Percentiles rank a stretch among this genome's conserved stretches.
Conservation (phyloP, 2,329 filamentous ascomycete species). For the Annulohypoxylon truncatum region DNA sequence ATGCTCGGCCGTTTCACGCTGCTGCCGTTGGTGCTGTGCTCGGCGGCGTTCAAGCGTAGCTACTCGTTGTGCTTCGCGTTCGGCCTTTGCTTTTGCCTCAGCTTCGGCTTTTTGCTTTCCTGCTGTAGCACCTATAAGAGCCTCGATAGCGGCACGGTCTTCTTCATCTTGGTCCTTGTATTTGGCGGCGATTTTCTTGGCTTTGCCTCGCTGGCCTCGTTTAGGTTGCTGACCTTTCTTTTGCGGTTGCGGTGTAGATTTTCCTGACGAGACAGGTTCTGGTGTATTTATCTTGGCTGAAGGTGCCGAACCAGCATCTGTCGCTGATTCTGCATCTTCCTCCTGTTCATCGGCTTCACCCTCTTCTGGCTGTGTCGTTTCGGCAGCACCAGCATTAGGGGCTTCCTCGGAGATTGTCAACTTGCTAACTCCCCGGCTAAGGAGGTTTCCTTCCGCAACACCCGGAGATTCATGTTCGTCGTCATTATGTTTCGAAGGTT, state of each 20-base stretch:
- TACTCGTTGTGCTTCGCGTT: conserved; percentile 77
- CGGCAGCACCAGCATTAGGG: conserved; percentile 2
- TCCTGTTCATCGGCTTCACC: conserved; percentile 40
- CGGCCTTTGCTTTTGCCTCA: conserved; percentile 73
- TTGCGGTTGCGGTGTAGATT: conserved; percentile 46
- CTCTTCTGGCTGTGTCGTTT: conserved; percentile 44
- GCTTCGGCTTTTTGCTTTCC: conserved; percentile 76
- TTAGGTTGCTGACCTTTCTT: conserved; percentile 63
- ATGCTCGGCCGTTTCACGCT: conserved; percentile 79
- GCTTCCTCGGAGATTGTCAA: conserved; percentile 38
- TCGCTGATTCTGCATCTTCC: conserved; percentile 50
- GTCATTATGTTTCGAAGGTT: conserved; percentile 44
- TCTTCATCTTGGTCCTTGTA: conserved; percentile 97
- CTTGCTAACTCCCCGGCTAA: conserved; percentile 32
- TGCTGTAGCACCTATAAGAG: conserved; percentile 81
- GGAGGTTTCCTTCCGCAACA: conserved; percentile 21
- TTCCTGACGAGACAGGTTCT: conserved; percentile 47
- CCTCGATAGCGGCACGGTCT: conserved; percentile 84
- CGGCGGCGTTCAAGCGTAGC: conserved; percentile 79
- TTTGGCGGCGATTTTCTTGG: conserved; percentile 87
- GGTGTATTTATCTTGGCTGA: conserved; percentile 48
- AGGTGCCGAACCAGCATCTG: conserved; percentile 41
- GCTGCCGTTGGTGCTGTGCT: conserved; percentile 81
- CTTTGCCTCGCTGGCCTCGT: conserved; percentile 83
- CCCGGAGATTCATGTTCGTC: conserved; percentile 47